Evolutionary conservation across 257 asterid genomes (phyloP).

Genomic region (Craterostigma plantagineum): DNA sequence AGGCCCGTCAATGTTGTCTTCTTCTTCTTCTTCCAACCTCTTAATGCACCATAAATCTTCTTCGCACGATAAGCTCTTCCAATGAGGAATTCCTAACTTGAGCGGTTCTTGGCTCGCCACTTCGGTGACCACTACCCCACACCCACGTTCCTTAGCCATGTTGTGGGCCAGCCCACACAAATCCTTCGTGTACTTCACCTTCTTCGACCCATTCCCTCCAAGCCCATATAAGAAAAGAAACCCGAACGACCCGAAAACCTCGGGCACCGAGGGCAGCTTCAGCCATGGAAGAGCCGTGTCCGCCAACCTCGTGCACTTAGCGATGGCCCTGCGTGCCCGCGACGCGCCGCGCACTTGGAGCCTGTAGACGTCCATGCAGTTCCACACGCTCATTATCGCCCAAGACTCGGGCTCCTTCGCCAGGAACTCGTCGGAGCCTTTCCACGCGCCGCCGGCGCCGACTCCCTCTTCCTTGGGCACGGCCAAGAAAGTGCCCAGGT

Average conservation of each 20-base stretch:
- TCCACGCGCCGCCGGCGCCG: slow-evolving; percentile 2
- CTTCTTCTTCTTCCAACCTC: neutral
- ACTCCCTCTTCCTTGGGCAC: slow-evolving; percentile 2
- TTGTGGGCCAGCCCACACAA: slow-evolving; percentile 5
- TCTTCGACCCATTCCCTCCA: slow-evolving; percentile 1
- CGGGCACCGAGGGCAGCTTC: slow-evolving; percentile 5
- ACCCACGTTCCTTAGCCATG: slow-evolving; percentile 4
- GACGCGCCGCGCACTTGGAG: slow-evolving; percentile 9
- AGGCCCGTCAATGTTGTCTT: neutral
- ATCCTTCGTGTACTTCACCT: neutral
- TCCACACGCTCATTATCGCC: slow-evolving; percentile 8
- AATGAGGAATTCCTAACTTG: slow-evolving; percentile 4
- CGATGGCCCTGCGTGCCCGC: neutral
- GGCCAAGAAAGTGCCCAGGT: slow-evolving; percentile 5
- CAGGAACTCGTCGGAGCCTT: slow-evolving; percentile 3
- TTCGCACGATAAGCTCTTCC: slow-evolving; percentile 6
- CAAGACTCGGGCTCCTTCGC: slow-evolving; percentile 3
- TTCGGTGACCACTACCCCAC: slow-evolving; percentile 6
- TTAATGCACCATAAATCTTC: slow-evolving; percentile 7
- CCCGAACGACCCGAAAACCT: slow-evolving; percentile 6
- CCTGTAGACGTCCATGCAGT: slow-evolving; percentile 4
- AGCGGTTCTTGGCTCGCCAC: slow-evolving; percentile 3
- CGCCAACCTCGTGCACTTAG: slow-evolving; percentile 6
- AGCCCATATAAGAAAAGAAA: slow-evolving; percentile 4
- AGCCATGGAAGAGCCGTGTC: slow-evolving; percentile 4